These are phyloP conservation scores for Prunus dulcis DNA, from an alignment of 306 rosid species.

Conservation along the genomic window DNA sequence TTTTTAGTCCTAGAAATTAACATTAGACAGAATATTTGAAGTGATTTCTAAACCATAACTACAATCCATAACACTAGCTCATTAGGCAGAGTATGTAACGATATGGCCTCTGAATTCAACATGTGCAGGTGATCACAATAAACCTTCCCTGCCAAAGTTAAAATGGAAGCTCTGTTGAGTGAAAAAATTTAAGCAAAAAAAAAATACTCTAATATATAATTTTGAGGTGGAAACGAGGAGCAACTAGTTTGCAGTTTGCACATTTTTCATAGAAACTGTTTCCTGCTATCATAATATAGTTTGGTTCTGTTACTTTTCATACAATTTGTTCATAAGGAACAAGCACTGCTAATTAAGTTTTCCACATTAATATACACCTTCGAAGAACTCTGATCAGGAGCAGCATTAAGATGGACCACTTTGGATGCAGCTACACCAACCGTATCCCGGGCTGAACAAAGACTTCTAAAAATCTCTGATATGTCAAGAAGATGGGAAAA, in stretches of 20 bases:
- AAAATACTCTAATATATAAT: background rate
- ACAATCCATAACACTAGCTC: too few species aligned
- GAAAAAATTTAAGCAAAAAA: background rate
- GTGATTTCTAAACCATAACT: too few species aligned
- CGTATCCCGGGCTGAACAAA: constrained; percentile 6
- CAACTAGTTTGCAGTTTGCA: background rate
- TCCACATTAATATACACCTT: background rate
- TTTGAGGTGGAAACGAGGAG: background rate
- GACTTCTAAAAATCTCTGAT: background rate
- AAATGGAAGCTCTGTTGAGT: too few species aligned
- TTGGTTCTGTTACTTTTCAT: background rate
- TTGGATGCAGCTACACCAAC: background rate
- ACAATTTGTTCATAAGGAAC: background rate
- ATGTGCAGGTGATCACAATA: too few species aligned
- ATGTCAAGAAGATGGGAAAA: background rate
- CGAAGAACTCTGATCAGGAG: background rate
- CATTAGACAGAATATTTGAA: too few species aligned
- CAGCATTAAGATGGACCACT: constrained; percentile 7
- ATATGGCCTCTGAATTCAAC: too few species aligned
- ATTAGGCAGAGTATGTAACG: too few species aligned
- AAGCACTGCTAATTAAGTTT: background rate
- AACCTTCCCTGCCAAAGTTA: too few species aligned
- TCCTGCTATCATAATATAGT: background rate
- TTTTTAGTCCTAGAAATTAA: too few species aligned
- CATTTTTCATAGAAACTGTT: background rate